Percentiles rank a stretch among this genome's conserved stretches.
Conservation (phyloP, 495 filamentous ascomycete genomes). For the Hypoxylon intermedium region DNA sequence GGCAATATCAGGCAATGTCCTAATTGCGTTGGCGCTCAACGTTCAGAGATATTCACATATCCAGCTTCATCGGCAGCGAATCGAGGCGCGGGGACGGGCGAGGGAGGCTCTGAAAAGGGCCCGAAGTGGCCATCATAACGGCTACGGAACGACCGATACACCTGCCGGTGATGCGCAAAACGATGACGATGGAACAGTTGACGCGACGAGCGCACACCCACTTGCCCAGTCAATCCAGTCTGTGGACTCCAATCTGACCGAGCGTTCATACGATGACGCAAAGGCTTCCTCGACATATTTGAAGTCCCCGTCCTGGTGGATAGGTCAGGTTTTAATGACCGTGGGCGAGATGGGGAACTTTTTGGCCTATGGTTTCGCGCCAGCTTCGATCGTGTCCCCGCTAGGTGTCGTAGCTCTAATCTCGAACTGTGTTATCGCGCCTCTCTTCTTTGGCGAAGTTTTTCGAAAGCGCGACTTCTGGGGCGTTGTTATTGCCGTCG, state of each 20-base stretch:
- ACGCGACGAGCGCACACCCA: constrained; percentile 55
- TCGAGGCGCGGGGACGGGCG: constrained; percentile 57
- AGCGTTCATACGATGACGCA: constrained; percentile 43
- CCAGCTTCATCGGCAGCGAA: constrained; percentile 61
- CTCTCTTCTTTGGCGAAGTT: constrained; percentile 86
- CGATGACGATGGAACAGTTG: constrained; percentile 41
- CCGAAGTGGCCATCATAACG: constrained; percentile 43
- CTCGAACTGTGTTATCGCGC: constrained; percentile 95
- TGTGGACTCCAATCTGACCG: constrained; percentile 47
- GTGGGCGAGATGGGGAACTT: constrained; percentile 97
- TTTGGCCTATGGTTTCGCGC: constrained; percentile 97
- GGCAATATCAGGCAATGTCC: constrained; percentile 86
- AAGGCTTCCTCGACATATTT: constrained; percentile 66
- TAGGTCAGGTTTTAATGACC: constrained; percentile 86
- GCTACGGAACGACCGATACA: constrained; percentile 32
- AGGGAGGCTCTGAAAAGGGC: constrained; percentile 51
- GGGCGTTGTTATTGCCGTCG: constrained; percentile 84
- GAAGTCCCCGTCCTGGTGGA: constrained; percentile 94
- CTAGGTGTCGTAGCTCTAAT: constrained; percentile 93
- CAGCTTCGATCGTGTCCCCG: constrained; percentile 96
- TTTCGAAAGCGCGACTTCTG: constrained; percentile 86
- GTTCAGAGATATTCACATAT: constrained; percentile 96
- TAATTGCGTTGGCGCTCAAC: constrained; percentile 95
- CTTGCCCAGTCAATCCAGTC: constrained; percentile 57
- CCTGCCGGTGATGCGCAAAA: constrained; percentile 30